phyloP scores from a whole-genome alignment of 768 basidiomycete species.

The Lactarius vividus region DNA sequence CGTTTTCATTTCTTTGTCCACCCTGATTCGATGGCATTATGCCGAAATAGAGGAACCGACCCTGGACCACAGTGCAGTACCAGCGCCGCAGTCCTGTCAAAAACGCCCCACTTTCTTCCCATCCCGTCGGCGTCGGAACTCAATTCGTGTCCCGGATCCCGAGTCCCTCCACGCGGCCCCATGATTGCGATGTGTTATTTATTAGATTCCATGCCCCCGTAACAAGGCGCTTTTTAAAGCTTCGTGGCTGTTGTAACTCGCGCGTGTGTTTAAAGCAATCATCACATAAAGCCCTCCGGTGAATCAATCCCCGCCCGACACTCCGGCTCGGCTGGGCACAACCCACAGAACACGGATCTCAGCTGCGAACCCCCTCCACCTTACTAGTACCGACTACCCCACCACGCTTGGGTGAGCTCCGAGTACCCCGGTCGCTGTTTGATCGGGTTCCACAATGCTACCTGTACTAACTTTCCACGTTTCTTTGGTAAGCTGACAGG shows the following conservation, averaged over 20 bases:
- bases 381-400: neutral
- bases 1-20: neutral
- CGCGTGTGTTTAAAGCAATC: neutral
- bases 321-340: neutral
- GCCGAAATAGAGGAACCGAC: neutral
- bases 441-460: neutral
- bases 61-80: neutral
- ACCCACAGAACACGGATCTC: neutral
- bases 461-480: neutral
- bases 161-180: neutral
- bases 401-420: neutral
- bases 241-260: neutral
- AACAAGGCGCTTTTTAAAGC: neutral
- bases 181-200: neutral
- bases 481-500: neutral
- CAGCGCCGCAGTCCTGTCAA: neutral
- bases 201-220: neutral
- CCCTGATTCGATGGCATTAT: neutral
- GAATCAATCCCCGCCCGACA: neutral
- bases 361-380: neutral
- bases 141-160: neutral
- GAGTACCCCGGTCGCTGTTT: neutral
- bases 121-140: neutral
- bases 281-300: neutral
- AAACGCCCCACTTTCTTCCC: neutral